Conservation (phyloP, 2,329 filamentous ascomycete genomes). For the Alternaria sp. region DNA sequence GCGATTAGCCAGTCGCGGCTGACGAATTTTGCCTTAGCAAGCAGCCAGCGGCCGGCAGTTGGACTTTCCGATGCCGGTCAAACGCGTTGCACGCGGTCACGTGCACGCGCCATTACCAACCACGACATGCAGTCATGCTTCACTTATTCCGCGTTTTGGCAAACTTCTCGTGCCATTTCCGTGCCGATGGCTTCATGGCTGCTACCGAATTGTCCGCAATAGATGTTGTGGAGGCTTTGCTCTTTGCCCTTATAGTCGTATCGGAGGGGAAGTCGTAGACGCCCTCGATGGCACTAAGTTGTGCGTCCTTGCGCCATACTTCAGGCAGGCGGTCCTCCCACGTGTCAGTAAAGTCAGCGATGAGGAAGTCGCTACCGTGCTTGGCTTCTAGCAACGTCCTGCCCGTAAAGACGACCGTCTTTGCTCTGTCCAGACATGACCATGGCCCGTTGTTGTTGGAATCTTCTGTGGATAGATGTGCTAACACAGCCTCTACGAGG, state of each 20-base stretch:
- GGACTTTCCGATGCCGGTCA: constrained; percentile 16
- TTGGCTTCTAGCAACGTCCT: constrained; percentile 43
- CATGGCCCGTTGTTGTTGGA: constrained; percentile 40
- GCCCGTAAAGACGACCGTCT: constrained; percentile 46
- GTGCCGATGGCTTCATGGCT: constrained; percentile 39
- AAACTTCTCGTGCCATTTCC: constrained; percentile 55
- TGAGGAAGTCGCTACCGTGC: constrained; percentile 35
- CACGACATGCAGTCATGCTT: constrained; percentile 12
- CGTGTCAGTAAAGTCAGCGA: constrained; percentile 47
- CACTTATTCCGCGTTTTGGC: constrained; percentile 45
- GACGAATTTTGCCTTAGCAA: constrained; percentile 28
- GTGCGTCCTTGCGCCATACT: constrained; percentile 46
- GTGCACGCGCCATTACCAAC: constrained; percentile 4
- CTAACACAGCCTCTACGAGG: constrained; percentile 51
- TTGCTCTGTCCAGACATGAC: constrained; percentile 46
- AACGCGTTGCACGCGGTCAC: constrained; percentile 20
- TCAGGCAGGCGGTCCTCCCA: constrained; percentile 53
- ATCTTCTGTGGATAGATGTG: constrained; percentile 41
- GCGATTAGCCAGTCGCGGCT: constrained; percentile 27
- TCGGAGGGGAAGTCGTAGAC: constrained; percentile 44
- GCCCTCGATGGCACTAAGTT: constrained; percentile 44
- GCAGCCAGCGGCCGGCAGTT: constrained; percentile 24
- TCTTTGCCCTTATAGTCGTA: constrained; percentile 43
- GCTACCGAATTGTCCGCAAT: constrained; percentile 13
- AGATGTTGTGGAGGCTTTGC: constrained; percentile 12